phyloP scores from a whole-genome alignment of 2,329 filamentous ascomycete genomes.

The Scedosporium aurantiacum region DNA sequence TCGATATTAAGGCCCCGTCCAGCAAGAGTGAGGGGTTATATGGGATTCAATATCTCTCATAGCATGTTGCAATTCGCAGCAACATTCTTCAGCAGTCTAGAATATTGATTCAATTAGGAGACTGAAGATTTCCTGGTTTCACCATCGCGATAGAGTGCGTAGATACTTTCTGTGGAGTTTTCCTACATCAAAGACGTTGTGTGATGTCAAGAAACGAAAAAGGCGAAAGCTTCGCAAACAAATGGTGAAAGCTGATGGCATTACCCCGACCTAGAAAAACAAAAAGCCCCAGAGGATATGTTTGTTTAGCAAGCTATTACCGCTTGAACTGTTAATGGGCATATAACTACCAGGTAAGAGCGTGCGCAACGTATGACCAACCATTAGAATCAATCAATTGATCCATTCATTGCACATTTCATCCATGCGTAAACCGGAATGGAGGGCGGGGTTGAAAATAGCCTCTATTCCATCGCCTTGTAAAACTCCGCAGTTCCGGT shows the following conservation, averaged over 20 bases:
- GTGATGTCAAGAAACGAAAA: neutral
- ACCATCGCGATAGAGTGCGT: neutral
- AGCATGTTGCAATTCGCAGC: neutral
- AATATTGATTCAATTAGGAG: slow-evolving; percentile 1
- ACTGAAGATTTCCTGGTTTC: neutral
- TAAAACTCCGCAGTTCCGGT: neutral
- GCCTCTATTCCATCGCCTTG: neutral
- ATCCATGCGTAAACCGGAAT: neutral
- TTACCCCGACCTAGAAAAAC: too few species aligned
- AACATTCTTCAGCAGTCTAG: slow-evolving; percentile 1
- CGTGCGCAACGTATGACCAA: too few species aligned
- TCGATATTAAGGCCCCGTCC: slow-evolving; percentile 1
- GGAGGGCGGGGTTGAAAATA: neutral
- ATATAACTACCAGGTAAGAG: too few species aligned
- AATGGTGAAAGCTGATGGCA: too few species aligned
- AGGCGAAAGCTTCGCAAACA: too few species aligned
- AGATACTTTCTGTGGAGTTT: neutral
- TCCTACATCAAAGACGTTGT: neutral
- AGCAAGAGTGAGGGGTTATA: slow-evolving; percentile 2
- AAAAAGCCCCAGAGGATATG: too few species aligned
- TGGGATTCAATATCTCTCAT: neutral
- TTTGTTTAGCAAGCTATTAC: too few species aligned
- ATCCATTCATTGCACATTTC: neutral
- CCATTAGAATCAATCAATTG: neutral
- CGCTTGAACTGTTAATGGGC: too few species aligned